Evolutionary conservation across 306 rosid genomes (phyloP).

Genomic region (Calophaca sinica): DNA sequence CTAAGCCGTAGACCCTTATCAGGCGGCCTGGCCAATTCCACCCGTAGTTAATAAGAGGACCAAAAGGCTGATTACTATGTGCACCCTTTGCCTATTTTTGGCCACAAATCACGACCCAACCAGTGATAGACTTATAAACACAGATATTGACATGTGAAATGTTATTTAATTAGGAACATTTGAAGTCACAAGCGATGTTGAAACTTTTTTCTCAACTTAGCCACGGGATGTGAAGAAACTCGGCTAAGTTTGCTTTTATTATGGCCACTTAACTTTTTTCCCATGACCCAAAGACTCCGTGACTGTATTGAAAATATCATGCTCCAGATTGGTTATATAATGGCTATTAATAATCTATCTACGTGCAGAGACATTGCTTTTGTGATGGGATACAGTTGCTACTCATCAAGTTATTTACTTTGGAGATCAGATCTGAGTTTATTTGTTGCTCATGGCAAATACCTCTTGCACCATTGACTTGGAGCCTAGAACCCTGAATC

Average conservation of each 20-base stretch:
- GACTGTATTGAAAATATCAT: constrained; percentile 46
- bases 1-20: too few species aligned
- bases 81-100: constrained; percentile 25
- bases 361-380: constrained; percentile 4
- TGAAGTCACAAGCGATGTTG: constrained; percentile 42
- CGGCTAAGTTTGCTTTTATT: constrained; percentile 25
- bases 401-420: constrained; percentile 35
- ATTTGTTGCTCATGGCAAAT: constrained; percentile 54
- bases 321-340: constrained; percentile 24
- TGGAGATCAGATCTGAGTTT: constrained; percentile 34
- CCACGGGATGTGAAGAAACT: constrained; percentile 38
- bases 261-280: constrained; percentile 46
- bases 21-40: too few species aligned
- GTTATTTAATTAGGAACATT: neutral
- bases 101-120: constrained; percentile 44
- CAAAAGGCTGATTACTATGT: constrained; percentile 14
- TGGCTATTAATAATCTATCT: too few species aligned
- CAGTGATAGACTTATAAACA: constrained; percentile 19
- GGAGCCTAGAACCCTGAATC: constrained; percentile 81
- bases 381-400: constrained; percentile 43
- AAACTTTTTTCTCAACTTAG: constrained; percentile 10
- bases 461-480: constrained; percentile 69
- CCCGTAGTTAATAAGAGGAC: neutral
- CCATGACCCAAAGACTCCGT: constrained; percentile 50
- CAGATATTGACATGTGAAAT: neutral